Percentiles rank a stretch among this genome's conserved stretches.
These are phyloP conservation scores for Saururus chinensis DNA, from an alignment of 164 flowering plant genomes.

Conservation along the genomic window DNA sequence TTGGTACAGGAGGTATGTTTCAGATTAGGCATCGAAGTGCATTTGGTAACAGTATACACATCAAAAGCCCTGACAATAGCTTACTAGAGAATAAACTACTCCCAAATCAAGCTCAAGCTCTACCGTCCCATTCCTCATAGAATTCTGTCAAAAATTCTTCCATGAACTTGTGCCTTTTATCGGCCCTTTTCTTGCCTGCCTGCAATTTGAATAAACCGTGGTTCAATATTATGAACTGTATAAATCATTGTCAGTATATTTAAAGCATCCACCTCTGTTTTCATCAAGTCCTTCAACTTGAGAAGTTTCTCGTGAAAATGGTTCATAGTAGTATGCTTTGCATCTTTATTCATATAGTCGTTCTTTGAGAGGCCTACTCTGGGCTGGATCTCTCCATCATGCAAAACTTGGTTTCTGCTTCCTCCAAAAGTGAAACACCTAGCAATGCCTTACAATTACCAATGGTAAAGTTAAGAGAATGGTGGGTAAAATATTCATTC, in stretches of 20 bases:
- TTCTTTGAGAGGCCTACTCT: slow-evolving; percentile 60
- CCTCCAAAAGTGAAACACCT: slow-evolving; percentile 98
- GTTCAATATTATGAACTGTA: background rate
- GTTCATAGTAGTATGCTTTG: slow-evolving; percentile 64
- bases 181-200: slow-evolving; percentile 84
- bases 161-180: slow-evolving; percentile 88
- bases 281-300: slow-evolving; percentile 77
- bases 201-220: slow-evolving; percentile 17
- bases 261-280: slow-evolving; percentile 46
- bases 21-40: too few species aligned
- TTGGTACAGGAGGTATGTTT: too few species aligned
- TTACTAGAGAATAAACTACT: background rate
- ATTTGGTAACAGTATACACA: too few species aligned
- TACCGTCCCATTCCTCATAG: slow-evolving; percentile 82
- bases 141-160: slow-evolving; percentile 61
- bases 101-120: slow-evolving; percentile 26
- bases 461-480: too few species aligned
- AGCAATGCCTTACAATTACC: slow-evolving; percentile 60
- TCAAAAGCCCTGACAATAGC: too few species aligned
- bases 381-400: slow-evolving; percentile 62
- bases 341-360: slow-evolving; percentile 64
- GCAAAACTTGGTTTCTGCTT: slow-evolving; percentile 59
- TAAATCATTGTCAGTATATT: background rate
- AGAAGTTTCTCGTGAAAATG: slow-evolving; percentile 95
- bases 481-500: too few species aligned